Conservation (phyloP, 495 filamentous ascomycete genomes). For the Durotheca rogersii region DNA sequence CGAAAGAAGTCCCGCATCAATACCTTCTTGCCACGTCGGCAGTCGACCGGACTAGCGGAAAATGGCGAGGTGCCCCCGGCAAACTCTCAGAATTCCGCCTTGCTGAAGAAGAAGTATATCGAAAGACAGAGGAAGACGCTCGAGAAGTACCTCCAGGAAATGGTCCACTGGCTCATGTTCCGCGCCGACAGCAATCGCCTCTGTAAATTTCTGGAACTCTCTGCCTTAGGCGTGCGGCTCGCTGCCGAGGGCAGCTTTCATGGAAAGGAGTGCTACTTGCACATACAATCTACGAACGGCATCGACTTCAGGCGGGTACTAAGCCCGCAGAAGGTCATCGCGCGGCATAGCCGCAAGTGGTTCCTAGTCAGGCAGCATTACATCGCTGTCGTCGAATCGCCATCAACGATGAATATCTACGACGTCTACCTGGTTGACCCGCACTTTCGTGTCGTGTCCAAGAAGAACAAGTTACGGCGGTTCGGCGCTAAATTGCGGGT, state of each 20-base stretch:
- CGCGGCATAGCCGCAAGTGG: slow-evolving; percentile 89
- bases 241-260: slow-evolving; percentile 96
- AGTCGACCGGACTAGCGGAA: slow-evolving; percentile 41
- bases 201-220: slow-evolving; percentile 94
- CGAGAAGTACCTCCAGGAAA: slow-evolving; percentile 88
- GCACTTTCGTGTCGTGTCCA: slow-evolving; percentile 74
- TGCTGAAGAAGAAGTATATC: slow-evolving; percentile 50
- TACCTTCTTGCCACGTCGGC: slow-evolving; percentile 52
- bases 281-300: slow-evolving; percentile 88
- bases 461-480: slow-evolving; percentile 67
- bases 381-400: slow-evolving; percentile 94
- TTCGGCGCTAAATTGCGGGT: slow-evolving; percentile 60
- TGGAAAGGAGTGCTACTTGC: slow-evolving; percentile 92
- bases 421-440: slow-evolving; percentile 95
- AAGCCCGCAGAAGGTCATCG: slow-evolving; percentile 70
- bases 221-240: slow-evolving; percentile 89
- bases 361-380: slow-evolving; percentile 98
- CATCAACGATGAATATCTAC: slow-evolving; percentile 98
- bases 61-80: slow-evolving; percentile 32
- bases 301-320: slow-evolving; percentile 83
- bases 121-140: slow-evolving; percentile 78
- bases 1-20: slow-evolving; percentile 69
- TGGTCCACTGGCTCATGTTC: slow-evolving; percentile 95
- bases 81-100: slow-evolving; percentile 31
- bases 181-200: slow-evolving; percentile 91